These are phyloP conservation scores for Brassica napus DNA, from an alignment of 345 rosid genomes.

Conservation along the genomic window DNA sequence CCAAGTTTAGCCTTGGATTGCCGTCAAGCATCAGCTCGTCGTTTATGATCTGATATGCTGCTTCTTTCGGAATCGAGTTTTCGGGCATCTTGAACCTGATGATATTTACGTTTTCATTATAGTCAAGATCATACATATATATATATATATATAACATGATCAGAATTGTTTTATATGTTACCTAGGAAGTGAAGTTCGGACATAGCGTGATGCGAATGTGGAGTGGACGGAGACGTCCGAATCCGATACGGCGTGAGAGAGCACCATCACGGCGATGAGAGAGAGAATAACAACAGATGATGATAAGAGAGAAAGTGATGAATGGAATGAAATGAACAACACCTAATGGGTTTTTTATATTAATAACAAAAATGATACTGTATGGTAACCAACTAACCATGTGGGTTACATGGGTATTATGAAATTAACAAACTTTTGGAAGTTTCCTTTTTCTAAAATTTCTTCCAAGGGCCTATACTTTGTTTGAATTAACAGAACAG, in stretches of 20 bases:
- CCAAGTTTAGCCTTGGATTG: constrained; percentile 82
- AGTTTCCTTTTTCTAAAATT: constrained; percentile 19
- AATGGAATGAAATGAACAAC: constrained; percentile 11
- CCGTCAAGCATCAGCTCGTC: constrained; percentile 89
- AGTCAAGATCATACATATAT: background rate
- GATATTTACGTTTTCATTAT: constrained; percentile 4
- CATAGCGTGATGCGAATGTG: constrained; percentile 83
- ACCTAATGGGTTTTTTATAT: constrained; percentile 19
- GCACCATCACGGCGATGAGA: constrained; percentile 52
- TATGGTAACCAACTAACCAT: constrained; percentile 3
- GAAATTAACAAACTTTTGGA: constrained; percentile 6
- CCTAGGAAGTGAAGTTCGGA: constrained; percentile 75
- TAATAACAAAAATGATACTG: background rate
- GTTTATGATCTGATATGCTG: constrained; percentile 87
- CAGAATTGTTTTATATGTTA: constrained; percentile 1
- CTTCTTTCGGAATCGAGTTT: constrained; percentile 87
- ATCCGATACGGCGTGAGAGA: constrained; percentile 52
- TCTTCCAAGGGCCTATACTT: background rate
- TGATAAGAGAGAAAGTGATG: background rate
- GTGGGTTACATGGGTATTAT: constrained; percentile 5
- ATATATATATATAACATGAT: background rate
- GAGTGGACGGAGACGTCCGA: constrained; percentile 71
- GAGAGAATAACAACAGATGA: background rate
- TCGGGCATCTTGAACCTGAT: constrained; percentile 76
- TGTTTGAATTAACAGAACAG: background rate